These are phyloP conservation scores for Candida succiphila DNA, from an alignment of 805 yeast genomes.

Conservation along the genomic window DNA sequence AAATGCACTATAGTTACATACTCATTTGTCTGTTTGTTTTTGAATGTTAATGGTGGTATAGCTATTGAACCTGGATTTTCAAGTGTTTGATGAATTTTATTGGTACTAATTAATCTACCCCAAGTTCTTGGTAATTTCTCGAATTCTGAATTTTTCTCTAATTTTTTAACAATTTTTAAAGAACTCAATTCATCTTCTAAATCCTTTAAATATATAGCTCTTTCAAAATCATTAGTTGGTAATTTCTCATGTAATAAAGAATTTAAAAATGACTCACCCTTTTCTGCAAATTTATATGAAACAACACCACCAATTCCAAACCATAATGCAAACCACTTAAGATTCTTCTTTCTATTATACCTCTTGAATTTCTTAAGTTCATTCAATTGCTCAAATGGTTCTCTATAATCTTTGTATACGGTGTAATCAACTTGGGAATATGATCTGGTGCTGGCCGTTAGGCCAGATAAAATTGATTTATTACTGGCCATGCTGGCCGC, in stretches of 20 bases:
- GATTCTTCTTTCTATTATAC: constrained; percentile 5
- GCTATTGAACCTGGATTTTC: constrained; percentile 73
- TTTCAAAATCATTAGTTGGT: constrained; percentile 14
- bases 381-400: constrained; percentile 4
- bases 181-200: constrained; percentile 38
- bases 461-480: neutral
- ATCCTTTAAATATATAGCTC: constrained; percentile 13
- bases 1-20: constrained; percentile 62
- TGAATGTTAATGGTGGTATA: constrained; percentile 61
- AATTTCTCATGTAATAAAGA: constrained; percentile 7
- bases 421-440: constrained; percentile 9
- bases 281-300: constrained; percentile 17
- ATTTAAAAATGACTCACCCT: constrained; percentile 16
- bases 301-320: constrained; percentile 17
- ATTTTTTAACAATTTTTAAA: constrained; percentile 40
- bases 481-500: neutral
- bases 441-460: constrained; percentile 1
- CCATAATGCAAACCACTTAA: constrained; percentile 8
- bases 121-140: constrained; percentile 23
- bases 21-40: constrained; percentile 44
- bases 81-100: constrained; percentile 34
- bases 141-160: constrained; percentile 28
- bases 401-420: constrained; percentile 6
- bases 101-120: constrained; percentile 15
- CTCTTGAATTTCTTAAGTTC: constrained; percentile 4